Base-by-base conservation (phyloP, 352 stramenopile genomes). In the Phytophthora pistaciae region DNA sequence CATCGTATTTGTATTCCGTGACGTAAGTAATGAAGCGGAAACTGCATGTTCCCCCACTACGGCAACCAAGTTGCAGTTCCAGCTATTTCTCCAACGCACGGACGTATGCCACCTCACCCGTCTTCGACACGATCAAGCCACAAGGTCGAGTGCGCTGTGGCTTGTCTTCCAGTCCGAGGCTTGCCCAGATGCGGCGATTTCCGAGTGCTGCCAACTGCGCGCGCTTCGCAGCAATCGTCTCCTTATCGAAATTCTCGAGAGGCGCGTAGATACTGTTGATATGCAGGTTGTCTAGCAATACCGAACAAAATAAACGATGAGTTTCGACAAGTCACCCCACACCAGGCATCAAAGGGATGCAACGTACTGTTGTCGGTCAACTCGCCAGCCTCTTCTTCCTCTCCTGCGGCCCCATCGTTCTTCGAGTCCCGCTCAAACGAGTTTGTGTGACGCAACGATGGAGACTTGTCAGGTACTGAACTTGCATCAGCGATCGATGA, bases 101-200 rank as follows among this genome's bases (percentile, higher is more conserved):
- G 42, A 96, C 87, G 70, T 91, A 90, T 40, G 78, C 76, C 25
- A 96, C 79, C 59, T 96, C 88, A 11, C 88, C 88, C 6, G 86
- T 73, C 55, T 91, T 92, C 1, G 86, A 91, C 13, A 94, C 79
- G 40, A 96, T 83, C 36, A 94, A 70, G 3, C 88, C 89, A 49
- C 78, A 90, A 13, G 72, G 54, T 3, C 85, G 83, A 16, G 80
- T 81, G 5, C 84, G 78, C 52, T 87, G 81, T 3, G 74, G 68
- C 60, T 94, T 93, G 62, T 96, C 89, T 66, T 95, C 84, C 5
- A 96, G 68, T n/a, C 89, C 89, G 11, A 96, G 78, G 56, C 86
- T 96, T 48, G 89, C 85, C 89, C 89, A 96, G 44, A 96, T 94
- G 20, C 89, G 84, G 13, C 87, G 85, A 38, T 95, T 96, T 33